phyloP scores from a whole-genome alignment of 1,284 basidiomycete species.

The Puccinia coronata region DNA sequence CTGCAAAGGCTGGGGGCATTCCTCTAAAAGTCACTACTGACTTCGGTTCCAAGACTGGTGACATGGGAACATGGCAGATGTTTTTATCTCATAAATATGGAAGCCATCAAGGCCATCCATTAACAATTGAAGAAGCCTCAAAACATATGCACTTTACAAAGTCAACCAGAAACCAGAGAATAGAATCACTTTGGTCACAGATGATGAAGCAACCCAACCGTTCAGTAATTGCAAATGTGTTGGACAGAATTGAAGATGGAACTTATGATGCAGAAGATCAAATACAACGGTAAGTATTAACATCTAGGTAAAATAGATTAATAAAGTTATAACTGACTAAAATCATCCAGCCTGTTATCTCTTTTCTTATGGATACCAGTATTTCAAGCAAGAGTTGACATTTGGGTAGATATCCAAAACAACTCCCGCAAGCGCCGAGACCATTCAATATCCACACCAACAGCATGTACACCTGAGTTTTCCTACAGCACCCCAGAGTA shows the following conservation, averaged over 20 bases:
- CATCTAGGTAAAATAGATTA: not conserved
- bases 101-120: not conserved
- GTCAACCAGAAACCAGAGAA: conserved; percentile 6
- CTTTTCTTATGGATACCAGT: not conserved
- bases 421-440: not conserved
- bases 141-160: not conserved
- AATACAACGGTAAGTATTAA: not conserved
- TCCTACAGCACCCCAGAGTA: not conserved
- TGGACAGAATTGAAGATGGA: not conserved
- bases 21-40: not conserved
- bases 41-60: not conserved
- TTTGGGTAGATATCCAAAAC: not conserved
- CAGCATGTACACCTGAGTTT: not conserved
- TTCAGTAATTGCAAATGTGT: not conserved
- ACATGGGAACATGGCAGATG: conserved; percentile 7
- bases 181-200: not conserved
- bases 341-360: not conserved
- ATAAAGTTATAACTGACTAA: not conserved
- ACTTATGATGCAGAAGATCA: not conserved
- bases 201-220: not conserved
- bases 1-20: conserved; percentile 11
- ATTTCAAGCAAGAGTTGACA: not conserved
- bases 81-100: not conserved
- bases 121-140: not conserved
- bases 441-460: not conserved